phyloP scores from a whole-genome alignment of 208 protist genomes.

The Angomonas deanei region DNA sequence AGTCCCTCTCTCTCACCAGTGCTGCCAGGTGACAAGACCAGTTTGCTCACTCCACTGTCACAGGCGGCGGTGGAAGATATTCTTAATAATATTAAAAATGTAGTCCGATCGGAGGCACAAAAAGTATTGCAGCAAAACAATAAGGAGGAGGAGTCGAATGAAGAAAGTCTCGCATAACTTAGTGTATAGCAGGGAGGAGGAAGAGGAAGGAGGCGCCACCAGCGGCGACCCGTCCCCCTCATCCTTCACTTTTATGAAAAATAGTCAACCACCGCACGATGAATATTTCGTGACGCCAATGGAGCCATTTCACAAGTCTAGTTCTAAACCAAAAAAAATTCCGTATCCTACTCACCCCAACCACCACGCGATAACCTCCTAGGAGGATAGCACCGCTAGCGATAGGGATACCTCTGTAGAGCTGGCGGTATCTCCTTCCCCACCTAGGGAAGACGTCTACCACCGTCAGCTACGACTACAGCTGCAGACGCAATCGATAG shows the following conservation, averaged over 20 bases:
- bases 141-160: background rate
- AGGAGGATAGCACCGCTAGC: too few species aligned
- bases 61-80: background rate
- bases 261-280: background rate
- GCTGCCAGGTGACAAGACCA: background rate
- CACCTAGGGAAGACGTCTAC: background rate
- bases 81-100: background rate
- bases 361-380: too few species aligned
- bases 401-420: too few species aligned
- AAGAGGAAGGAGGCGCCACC: background rate
- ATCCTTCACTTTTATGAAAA: background rate
- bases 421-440: background rate
- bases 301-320: too few species aligned
- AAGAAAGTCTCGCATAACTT: background rate
- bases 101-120: background rate
- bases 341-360: too few species aligned
- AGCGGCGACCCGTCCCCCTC: background rate
- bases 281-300: background rate
- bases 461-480: conserved; percentile 12
- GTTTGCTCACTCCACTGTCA: background rate
- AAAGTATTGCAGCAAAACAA: background rate
- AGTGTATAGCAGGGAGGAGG: background rate
- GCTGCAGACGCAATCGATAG: conserved; percentile 4
- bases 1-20: background rate
- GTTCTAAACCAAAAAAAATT: too few species aligned